phyloP scores from a whole-genome alignment of 1,284 basidiomycete species.

The Fistulinella cinereoalba region DNA sequence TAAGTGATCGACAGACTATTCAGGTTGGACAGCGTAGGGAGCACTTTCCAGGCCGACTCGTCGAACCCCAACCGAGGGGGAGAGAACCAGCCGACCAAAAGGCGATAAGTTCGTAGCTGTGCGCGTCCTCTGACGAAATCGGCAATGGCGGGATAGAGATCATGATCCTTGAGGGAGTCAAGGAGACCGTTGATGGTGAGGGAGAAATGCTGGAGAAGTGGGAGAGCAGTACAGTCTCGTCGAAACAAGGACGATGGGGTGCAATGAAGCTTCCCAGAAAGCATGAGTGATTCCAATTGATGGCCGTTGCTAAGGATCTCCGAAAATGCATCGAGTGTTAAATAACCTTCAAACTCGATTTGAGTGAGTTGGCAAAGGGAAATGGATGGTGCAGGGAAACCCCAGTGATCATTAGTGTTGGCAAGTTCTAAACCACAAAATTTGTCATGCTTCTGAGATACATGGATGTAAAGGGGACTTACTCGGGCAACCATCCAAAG shows the following conservation, averaged over 20 bases:
- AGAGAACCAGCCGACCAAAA: conserved; percentile 49
- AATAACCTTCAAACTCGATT: conserved; percentile 57
- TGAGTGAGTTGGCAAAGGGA: conserved; percentile 61
- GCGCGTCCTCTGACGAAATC: conserved; percentile 61
- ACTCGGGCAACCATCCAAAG: conserved; percentile 52
- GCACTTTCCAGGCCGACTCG: conserved; percentile 65
- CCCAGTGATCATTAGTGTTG: conserved; percentile 53
- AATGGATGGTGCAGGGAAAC: conserved; percentile 54
- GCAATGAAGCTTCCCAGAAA: conserved; percentile 53
- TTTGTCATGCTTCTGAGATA: conserved; percentile 51
- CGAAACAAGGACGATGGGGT: conserved; percentile 49
- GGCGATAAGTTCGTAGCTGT: conserved; percentile 50
- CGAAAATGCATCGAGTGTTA: conserved; percentile 51
- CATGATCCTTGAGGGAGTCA: conserved; percentile 51
- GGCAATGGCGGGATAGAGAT: conserved; percentile 63
- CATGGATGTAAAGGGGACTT: conserved; percentile 45
- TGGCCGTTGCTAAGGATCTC: conserved; percentile 59
- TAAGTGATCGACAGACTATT: conserved; percentile 56
- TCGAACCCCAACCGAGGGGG: conserved; percentile 59
- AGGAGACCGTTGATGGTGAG: conserved; percentile 47
- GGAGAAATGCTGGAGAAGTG: conserved; percentile 61
- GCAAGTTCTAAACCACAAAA: conserved; percentile 56
- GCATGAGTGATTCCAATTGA: conserved; percentile 58
- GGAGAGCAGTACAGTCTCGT: conserved; percentile 41
- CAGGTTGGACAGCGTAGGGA: conserved; percentile 55